A percentile compares a stretch with the other conserved stretches of the same genome.
These are phyloP conservation scores for Ramichloridium luteum DNA, from an alignment of 2,329 filamentous ascomycete species.

Conservation along the genomic window DNA sequence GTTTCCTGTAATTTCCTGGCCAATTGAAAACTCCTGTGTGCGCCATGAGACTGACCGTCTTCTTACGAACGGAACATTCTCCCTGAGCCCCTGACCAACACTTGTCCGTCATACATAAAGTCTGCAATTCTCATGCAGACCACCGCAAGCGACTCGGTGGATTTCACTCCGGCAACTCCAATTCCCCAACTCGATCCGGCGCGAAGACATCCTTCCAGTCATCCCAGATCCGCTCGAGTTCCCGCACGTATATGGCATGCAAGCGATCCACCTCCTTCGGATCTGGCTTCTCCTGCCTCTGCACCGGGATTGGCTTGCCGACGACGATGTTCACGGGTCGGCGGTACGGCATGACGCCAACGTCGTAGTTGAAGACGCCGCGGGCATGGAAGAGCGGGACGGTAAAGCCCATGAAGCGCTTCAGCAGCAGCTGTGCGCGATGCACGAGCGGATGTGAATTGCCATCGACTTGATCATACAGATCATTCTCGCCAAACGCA, in stretches of 20 bases:
- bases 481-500: constrained; percentile 87
- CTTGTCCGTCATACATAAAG: too few species aligned
- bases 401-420: constrained; percentile 82
- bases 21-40: too few species aligned
- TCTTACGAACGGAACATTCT: too few species aligned
- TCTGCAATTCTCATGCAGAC: too few species aligned
- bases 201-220: constrained; percentile 68
- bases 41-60: too few species aligned
- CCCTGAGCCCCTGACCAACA: too few species aligned
- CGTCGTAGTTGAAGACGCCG: constrained; percentile 95
- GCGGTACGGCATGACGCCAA: constrained; percentile 89
- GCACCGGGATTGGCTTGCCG: constrained; percentile 64
- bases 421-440: constrained; percentile 68
- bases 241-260: constrained; percentile 65
- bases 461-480: constrained; percentile 81
- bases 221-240: constrained; percentile 62
- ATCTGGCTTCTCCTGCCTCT: constrained; percentile 51
- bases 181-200: constrained; percentile 47
- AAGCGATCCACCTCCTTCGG: constrained; percentile 67
- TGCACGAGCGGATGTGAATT: constrained; percentile 67
- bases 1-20: too few species aligned
- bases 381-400: constrained; percentile 79
- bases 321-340: constrained; percentile 80
- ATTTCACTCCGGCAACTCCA: constrained; percentile 50
- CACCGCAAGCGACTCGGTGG: too few species aligned